A percentile compares a stretch with the other conserved stretches of the same genome.
These are phyloP conservation scores for Zoysia matrella DNA, from an alignment of 202 grass and related monocot species.

Conservation along the genomic window DNA sequence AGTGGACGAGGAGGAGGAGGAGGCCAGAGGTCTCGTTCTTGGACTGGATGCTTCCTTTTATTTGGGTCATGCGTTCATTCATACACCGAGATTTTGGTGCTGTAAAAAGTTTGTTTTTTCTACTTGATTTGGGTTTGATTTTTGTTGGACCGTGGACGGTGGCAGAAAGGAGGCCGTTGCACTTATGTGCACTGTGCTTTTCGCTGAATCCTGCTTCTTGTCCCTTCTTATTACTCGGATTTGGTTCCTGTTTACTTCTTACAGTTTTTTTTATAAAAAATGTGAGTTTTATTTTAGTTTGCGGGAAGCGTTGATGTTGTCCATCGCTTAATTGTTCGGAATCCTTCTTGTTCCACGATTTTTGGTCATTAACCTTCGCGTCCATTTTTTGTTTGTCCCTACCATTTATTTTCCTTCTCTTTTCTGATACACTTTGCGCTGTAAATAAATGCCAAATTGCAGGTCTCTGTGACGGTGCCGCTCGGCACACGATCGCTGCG, in stretches of 20 bases:
- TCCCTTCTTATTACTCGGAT: conserved; percentile 9
- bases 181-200: background rate
- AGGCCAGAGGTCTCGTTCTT: conserved; percentile 6
- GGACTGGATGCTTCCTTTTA: background rate
- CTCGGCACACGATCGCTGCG: no score
- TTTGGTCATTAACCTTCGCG: conserved; percentile 25
- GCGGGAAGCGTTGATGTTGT: conserved; percentile 28
- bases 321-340: conserved; percentile 29
- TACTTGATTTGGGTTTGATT: background rate
- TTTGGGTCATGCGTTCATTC: background rate
- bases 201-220: conserved; percentile 25
- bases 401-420: conserved; percentile 37
- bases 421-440: conserved; percentile 26
- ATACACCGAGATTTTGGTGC: conserved; percentile 11
- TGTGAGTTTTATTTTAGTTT: conserved; percentile 16
- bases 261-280: conserved; percentile 1
- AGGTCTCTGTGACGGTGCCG: conserved; percentile 19
- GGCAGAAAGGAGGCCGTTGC: background rate
- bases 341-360: conserved; percentile 38
- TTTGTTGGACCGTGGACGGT: background rate
- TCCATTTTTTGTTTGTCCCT: conserved; percentile 4
- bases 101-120: background rate
- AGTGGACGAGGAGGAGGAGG: background rate
- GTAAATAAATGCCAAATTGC: conserved; percentile 52
- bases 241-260: conserved; percentile 17